Evolutionary conservation across 2,329 filamentous ascomycete genomes (phyloP).

Genomic region (Aspergillus sp.): DNA sequence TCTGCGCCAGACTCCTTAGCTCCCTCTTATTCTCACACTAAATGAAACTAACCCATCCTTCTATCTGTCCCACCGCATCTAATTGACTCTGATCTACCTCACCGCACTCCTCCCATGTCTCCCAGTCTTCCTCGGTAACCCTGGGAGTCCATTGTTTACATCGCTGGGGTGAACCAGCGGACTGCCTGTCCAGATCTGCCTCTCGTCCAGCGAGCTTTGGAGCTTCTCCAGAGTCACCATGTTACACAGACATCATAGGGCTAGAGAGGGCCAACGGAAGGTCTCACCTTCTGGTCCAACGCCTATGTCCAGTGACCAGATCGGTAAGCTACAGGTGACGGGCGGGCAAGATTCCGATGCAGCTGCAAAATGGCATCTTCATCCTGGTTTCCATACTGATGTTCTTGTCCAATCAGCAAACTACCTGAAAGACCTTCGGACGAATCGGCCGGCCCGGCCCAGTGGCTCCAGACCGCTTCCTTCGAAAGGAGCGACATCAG

Average conservation of each 20-base stretch:
- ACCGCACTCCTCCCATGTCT: not conserved
- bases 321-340: slow-evolving; percentile 38
- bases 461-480: slow-evolving; percentile 53
- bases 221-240: slow-evolving; percentile 15
- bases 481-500: slow-evolving; percentile 32
- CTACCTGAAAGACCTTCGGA: slow-evolving; percentile 52
- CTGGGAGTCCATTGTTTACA: too few species aligned
- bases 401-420: slow-evolving; percentile 33
- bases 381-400: not conserved
- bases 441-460: slow-evolving; percentile 47
- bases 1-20: too few species aligned
- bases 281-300: slow-evolving; percentile 38
- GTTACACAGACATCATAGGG: slow-evolving; percentile 30
- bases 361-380: too few species aligned
- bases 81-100: not conserved
- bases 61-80: not conserved
- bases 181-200: too few species aligned
- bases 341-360: too few species aligned
- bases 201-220: slow-evolving; percentile 1
- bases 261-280: slow-evolving; percentile 32
- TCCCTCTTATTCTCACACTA: too few species aligned
- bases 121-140: not conserved
- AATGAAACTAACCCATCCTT: too few species aligned
- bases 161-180: not conserved
- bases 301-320: slow-evolving; percentile 39